Evolutionary conservation across 106 monocot genomes (phyloP).

Genomic region (Triglochin maritima): DNA sequence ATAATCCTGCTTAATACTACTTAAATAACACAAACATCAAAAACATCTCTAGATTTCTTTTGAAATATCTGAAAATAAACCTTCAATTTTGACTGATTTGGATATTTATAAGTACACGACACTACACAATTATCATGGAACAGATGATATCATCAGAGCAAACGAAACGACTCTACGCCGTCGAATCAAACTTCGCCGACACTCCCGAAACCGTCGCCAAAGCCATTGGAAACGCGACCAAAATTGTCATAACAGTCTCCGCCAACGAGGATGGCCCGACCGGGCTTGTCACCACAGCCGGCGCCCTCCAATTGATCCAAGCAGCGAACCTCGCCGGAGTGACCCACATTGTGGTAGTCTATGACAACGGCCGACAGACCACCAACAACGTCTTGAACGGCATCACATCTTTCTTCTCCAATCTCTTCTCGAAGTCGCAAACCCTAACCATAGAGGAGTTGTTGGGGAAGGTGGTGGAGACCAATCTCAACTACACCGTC

Average conservation of each 20-base stretch:
- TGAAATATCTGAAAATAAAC: background rate
- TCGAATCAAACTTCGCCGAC: slow-evolving; percentile 36
- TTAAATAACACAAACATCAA: no score
- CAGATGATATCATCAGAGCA: slow-evolving; percentile 68
- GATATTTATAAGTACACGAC: background rate
- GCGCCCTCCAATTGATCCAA: slow-evolving; percentile 58
- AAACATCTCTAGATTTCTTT: background rate
- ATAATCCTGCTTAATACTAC: no score
- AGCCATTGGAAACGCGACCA: slow-evolving; percentile 71
- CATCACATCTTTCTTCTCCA: slow-evolving; percentile 64
- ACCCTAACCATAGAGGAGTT: slow-evolving; percentile 46
- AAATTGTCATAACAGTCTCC: slow-evolving; percentile 71
- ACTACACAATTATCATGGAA: background rate
- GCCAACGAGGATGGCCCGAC: slow-evolving; percentile 49
- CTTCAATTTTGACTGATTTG: background rate
- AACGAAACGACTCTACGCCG: slow-evolving; percentile 65
- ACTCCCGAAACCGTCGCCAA: slow-evolving; percentile 65
- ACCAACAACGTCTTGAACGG: slow-evolving; percentile 84
- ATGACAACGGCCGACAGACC: slow-evolving; percentile 18
- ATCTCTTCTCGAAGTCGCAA: slow-evolving; percentile 26
- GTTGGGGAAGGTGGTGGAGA: slow-evolving; percentile 45
- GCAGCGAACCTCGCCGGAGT: slow-evolving; percentile 74
- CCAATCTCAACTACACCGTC: slow-evolving; percentile 67
- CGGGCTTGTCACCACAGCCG: slow-evolving; percentile 44
- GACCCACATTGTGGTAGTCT: slow-evolving; percentile 57